phyloP scores from a whole-genome alignment of 1,139 yeast genomes.

The Scheffersomyces parashehatae region DNA sequence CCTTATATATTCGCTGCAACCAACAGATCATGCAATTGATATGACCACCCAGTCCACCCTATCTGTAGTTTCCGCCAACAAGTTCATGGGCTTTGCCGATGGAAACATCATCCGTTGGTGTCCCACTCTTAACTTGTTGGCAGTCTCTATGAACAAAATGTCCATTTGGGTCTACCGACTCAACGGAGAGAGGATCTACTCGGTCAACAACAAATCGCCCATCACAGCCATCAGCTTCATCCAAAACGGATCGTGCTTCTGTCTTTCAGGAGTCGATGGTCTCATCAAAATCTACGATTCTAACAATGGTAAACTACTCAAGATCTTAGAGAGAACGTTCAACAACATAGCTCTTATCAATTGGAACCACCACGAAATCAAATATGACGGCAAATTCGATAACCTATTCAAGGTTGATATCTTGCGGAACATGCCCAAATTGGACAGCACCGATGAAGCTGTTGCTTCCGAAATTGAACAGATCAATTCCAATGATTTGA shows the following conservation, averaged over 20 bases:
- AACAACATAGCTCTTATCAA: slow-evolving; percentile 23
- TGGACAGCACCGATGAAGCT: slow-evolving; percentile 11
- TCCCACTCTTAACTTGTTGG: slow-evolving; percentile 56
- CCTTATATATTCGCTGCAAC: too few species aligned
- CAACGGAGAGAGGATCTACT: slow-evolving; percentile 58
- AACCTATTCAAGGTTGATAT: slow-evolving; percentile 28
- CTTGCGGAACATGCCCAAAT: slow-evolving; percentile 28
- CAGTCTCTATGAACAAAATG: slow-evolving; percentile 47
- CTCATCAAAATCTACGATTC: slow-evolving; percentile 50
- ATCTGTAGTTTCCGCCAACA: slow-evolving; percentile 10
- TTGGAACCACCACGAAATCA: slow-evolving; percentile 19
- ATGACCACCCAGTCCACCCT: neutral
- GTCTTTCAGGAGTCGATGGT: slow-evolving; percentile 47
- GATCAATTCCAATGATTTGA: slow-evolving; percentile 13
- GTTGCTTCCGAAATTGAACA: slow-evolving; percentile 4
- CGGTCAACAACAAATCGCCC: slow-evolving; percentile 38
- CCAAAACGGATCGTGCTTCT: slow-evolving; percentile 41
- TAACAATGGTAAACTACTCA: slow-evolving; percentile 45
- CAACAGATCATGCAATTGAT: neutral
- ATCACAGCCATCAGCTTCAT: slow-evolving; percentile 38
- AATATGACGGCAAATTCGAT: slow-evolving; percentile 6
- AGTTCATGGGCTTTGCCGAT: slow-evolving; percentile 41
- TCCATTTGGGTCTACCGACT: slow-evolving; percentile 55
- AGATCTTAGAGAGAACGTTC: slow-evolving; percentile 19
- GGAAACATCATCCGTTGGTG: slow-evolving; percentile 52